These are phyloP conservation scores for Immersiporthe knoxdaviesiana DNA, from an alignment of 2,329 filamentous ascomycete species.

Conservation along the genomic window DNA sequence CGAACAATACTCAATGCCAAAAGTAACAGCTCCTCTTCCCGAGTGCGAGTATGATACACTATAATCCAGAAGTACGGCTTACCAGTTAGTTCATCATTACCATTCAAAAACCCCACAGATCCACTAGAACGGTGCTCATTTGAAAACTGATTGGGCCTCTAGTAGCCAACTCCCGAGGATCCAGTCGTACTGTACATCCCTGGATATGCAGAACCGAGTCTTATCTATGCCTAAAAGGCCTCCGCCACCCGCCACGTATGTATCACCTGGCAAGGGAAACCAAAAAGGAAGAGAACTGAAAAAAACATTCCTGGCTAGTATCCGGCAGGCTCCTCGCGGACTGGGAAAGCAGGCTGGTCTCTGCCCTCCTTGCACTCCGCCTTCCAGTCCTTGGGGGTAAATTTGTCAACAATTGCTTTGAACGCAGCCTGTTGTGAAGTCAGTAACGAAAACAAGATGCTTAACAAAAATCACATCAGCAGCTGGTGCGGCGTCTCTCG, in stretches of 20 bases:
- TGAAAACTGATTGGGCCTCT: neutral
- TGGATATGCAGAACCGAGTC: neutral
- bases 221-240: neutral
- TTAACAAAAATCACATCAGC: neutral
- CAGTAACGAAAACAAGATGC: constrained; percentile 20
- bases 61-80: neutral
- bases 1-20: neutral
- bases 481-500: neutral
- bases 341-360: constrained; percentile 49
- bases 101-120: neutral
- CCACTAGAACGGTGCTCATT: neutral
- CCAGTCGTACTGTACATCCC: neutral
- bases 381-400: constrained; percentile 80
- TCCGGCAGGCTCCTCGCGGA: constrained; percentile 56
- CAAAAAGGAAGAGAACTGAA: too few relatives aligned
- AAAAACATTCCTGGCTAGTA: constrained; percentile 38
- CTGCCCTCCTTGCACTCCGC: constrained; percentile 53
- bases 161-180: neutral
- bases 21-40: neutral
- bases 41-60: neutral
- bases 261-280: too few relatives aligned
- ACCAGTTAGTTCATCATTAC: neutral
- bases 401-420: constrained; percentile 89
- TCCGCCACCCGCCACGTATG: neutral
- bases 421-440: constrained; percentile 69